These are phyloP conservation scores for Coemansia sp. DNA, from an alignment of 192 early-diverging fungal genomes.

Conservation along the genomic window DNA sequence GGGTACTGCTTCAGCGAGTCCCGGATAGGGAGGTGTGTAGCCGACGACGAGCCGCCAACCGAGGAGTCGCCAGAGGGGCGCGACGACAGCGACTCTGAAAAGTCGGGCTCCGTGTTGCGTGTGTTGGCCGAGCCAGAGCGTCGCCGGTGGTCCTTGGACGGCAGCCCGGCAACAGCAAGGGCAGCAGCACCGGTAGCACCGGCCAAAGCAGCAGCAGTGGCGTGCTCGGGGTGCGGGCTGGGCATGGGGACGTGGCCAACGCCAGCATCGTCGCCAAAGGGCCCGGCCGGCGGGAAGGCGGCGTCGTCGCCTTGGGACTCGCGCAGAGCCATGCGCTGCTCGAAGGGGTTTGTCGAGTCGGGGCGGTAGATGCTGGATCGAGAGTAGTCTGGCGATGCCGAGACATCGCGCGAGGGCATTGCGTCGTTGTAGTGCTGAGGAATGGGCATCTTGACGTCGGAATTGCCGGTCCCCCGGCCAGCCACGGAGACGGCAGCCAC, in stretches of 20 bases:
- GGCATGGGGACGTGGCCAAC: slow-evolving; percentile 41
- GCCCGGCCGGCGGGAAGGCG: slow-evolving; percentile 47
- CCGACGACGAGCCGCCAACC: slow-evolving; percentile 15
- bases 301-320: slow-evolving; percentile 45
- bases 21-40: slow-evolving; percentile 45
- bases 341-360: slow-evolving; percentile 47
- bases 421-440: slow-evolving; percentile 21
- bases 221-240: slow-evolving; percentile 27
- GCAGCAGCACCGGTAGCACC: slow-evolving; percentile 8
- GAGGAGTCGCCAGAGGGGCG: slow-evolving; percentile 42
- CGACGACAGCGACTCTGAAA: slow-evolving; percentile 34
- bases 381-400: slow-evolving; percentile 17
- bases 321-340: slow-evolving; percentile 45
- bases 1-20: slow-evolving; percentile 50
- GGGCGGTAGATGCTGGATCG: slow-evolving; percentile 30
- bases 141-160: slow-evolving; percentile 14
- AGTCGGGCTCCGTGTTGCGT: slow-evolving; percentile 19
- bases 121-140: slow-evolving; percentile 42
- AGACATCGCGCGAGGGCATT: not conserved
- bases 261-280: slow-evolving; percentile 30
- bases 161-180: not conserved
- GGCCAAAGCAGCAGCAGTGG: slow-evolving; percentile 29
- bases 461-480: slow-evolving; percentile 5
- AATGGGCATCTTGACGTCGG: slow-evolving; percentile 16
- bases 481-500: slow-evolving; percentile 6